Base-by-base conservation (phyloP, 2,329 filamentous ascomycete genomes). In the Neopestalotiopsis rosae region DNA sequence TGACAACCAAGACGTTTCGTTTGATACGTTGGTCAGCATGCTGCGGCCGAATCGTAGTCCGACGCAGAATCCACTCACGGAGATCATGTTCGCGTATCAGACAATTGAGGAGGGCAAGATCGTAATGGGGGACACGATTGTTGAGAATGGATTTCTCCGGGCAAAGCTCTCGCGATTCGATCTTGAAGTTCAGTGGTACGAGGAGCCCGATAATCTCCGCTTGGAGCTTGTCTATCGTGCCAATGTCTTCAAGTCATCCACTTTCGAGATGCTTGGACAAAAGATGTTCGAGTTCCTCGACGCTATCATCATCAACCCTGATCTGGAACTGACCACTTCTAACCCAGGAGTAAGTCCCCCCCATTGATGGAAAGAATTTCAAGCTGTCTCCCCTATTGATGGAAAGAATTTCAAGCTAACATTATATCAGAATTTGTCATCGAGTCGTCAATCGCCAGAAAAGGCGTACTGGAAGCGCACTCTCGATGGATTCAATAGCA, bases 141-240 rank as follows among this genome's bases (percentile, higher is more conserved):
- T 14, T 9, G 32, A 30, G 1, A 38, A 61, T 6, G 13, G 17
- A 3, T 32, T 61, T 13, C 28, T 32, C 3, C 30, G 14, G 20
- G 14, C 57, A 24, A 17, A 32, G 28, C 32, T 38, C 1, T 32
- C 57, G 32, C 57, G 57, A 61, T 61, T 61, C 32, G 57, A 61
- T 61, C 28, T 61, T 12, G 57, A 61, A 28, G 57, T 61, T 24
- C 57, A 61, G 17, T 52, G 45, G 45, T 52, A 52, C 17, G 45
- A 52, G n/a, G 45, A 52, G 45, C 45, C 45, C n/a, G 45, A 52
- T 17, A n/a, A 52, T 17, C 45, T 52, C 4, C 45, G 45, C 45
- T 17, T 52, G 14, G 45, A 52, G 45, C 45, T 52, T 17, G 20
- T 52, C 9, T 52, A 52, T 4, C 45, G 45, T 9, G 20, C 17